Base-by-base conservation (phyloP, 257 asterid genomes). In the Echites panduratus region DNA sequence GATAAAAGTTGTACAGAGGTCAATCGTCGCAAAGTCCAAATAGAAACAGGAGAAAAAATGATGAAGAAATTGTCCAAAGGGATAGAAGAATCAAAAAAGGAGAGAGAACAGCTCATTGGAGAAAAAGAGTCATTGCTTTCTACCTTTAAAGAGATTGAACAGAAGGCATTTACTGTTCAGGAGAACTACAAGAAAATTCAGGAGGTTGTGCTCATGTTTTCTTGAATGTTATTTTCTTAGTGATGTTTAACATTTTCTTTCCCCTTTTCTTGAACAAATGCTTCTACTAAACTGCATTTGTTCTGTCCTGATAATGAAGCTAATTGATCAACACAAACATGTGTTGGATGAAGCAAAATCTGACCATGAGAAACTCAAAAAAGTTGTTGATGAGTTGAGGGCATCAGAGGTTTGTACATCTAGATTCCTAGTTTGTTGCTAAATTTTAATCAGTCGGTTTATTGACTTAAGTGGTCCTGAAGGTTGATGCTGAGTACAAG, bases 401-500 rank as follows among this genome's bases (percentile, higher is more conserved):
- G 80, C 99, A 40, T 85, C 96, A 72, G 96, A 92, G 98, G 99
- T 92, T 66, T 75, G 71, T 78, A 70, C 73, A 68, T 63, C 20
- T 65, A 32, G 43, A 41, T 53, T n/a, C 49, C 8, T 69, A 19
- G 53, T 29, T 50, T 71, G 74, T 70, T 77, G 52, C 70, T 65
- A 57, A 16, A 20, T 6, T 41, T 53, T 61, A 27, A 62, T 57
- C 53, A 59, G 64, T 40, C 64, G 68, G 7, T 48, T 35, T 76
- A 43, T 79, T 75, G 24, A 62, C 49, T 38, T 57, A 56, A 81
- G 56, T 53, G 22, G 74, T 71, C 35, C 41, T 68, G 74, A 89
- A 94, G 99, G 97, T 94, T 9, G 98, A 95, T 83, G 92, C 92
- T 73, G 99, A 92, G 41, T 95, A 87, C 90, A 95, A 92, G 92